Conservation (phyloP, 495 filamentous ascomycete species). For the Lophiostoma macrostomum region DNA sequence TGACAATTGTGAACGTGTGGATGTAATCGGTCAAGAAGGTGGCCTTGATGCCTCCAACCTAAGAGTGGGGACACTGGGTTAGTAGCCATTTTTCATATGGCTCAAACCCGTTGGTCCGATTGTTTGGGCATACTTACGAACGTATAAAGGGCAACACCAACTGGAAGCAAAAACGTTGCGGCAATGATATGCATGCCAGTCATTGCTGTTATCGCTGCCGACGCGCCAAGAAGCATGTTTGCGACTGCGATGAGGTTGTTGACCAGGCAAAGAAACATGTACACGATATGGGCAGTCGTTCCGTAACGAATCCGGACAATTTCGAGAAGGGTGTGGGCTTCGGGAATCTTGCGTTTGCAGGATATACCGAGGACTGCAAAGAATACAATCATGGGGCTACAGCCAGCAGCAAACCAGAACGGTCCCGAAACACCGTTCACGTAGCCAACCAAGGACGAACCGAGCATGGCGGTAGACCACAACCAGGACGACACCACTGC, state of each 20-base stretch:
- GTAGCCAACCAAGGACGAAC: conserved; percentile 37
- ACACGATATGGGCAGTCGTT: conserved; percentile 55
- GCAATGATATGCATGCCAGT: conserved; percentile 51
- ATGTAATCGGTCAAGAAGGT: conserved; percentile 39
- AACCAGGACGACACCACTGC: conserved; percentile 44
- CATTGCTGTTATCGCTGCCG: conserved; percentile 36
- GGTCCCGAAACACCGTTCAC: conserved; percentile 26
- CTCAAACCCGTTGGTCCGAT: too few species aligned
- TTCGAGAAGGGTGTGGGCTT: conserved; percentile 34
- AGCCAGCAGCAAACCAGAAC: conserved; percentile 32
- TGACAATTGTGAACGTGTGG: conserved; percentile 31
- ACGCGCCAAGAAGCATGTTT: conserved; percentile 47
- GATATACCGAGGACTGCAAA: conserved; percentile 31
- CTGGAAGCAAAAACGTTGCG: conserved; percentile 45
- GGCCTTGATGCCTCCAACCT: conserved; percentile 50
- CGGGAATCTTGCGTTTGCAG: conserved; percentile 31
- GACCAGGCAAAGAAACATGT: conserved; percentile 45
- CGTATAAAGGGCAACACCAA: conserved; percentile 45
- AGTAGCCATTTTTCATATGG: too few species aligned
- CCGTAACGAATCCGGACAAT: conserved; percentile 35
- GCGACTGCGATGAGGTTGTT: conserved; percentile 48
- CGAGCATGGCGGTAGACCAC: conserved; percentile 19
- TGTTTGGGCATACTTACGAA: too few species aligned
- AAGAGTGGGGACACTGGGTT: too few species aligned
- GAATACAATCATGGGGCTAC: conserved; percentile 31